Conservation (phyloP, 768 basidiomycete species). For the Udeniomyces megalosporus region DNA sequence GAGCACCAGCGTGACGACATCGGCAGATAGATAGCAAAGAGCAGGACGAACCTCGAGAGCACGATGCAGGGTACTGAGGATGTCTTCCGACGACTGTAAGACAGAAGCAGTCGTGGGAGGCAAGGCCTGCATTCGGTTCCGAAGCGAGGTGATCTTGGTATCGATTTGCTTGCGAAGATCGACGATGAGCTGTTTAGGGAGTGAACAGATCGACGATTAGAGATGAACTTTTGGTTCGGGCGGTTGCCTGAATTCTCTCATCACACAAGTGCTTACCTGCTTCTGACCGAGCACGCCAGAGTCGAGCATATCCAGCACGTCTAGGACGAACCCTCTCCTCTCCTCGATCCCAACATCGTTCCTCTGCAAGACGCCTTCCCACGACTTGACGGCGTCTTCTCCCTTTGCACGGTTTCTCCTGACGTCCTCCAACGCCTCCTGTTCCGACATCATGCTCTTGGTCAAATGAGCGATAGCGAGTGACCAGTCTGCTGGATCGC, state of each 20-base stretch:
- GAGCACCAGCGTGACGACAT: too few relatives aligned
- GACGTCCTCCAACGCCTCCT: slow-evolving; percentile 11
- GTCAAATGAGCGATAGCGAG: slow-evolving; percentile 7
- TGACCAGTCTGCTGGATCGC: slow-evolving; percentile 13
- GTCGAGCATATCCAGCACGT: slow-evolving; percentile 13
- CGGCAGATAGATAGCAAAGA: too few relatives aligned
- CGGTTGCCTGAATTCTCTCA: neutral
- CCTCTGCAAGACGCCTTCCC: slow-evolving; percentile 13
- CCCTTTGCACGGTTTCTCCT: slow-evolving; percentile 1
- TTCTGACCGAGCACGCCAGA: neutral
- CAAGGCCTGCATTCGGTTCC: neutral
- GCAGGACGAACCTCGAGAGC: slow-evolving; percentile 1
- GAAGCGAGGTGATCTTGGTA: neutral
- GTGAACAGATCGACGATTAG: neutral
- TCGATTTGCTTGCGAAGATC: slow-evolving; percentile 1
- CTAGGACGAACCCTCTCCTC: slow-evolving; percentile 10
- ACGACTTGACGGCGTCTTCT: slow-evolving; percentile 8
- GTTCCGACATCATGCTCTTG: slow-evolving; percentile 5
- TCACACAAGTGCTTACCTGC: neutral
- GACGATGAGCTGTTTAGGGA: slow-evolving; percentile 3
- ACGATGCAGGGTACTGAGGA: slow-evolving; percentile 10
- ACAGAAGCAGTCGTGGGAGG: slow-evolving; percentile 11
- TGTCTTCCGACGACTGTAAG: slow-evolving; percentile 11
- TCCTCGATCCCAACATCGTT: slow-evolving; percentile 16
- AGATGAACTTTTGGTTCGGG: neutral